These are phyloP conservation scores for Terfezia boudieri DNA, from an alignment of 495 filamentous ascomycete species.

Conservation along the genomic window DNA sequence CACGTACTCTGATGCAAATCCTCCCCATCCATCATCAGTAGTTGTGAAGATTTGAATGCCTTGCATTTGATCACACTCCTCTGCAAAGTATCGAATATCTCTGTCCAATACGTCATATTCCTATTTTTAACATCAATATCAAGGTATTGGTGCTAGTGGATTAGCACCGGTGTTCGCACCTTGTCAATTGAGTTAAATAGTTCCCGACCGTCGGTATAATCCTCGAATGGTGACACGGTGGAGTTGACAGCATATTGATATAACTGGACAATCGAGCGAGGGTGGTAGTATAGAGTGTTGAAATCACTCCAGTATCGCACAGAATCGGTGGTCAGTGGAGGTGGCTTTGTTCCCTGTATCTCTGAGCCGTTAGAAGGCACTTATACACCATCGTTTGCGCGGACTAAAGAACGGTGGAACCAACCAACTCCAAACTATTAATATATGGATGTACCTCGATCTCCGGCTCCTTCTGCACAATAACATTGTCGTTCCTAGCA, in stretches of 20 bases:
- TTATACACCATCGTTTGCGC: slow-evolving; percentile 66
- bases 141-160: no score
- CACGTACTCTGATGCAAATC: slow-evolving; percentile 58
- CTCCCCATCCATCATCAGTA: slow-evolving; percentile 82
- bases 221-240: slow-evolving; percentile 58
- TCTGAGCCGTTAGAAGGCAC: slow-evolving; percentile 47
- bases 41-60: slow-evolving; percentile 61
- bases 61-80: slow-evolving; percentile 86
- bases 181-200: slow-evolving; percentile 58
- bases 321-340: slow-evolving; percentile 38
- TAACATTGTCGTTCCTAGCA: slow-evolving; percentile 43
- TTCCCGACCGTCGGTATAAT: slow-evolving; percentile 56
- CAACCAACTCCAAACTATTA: slow-evolving; percentile 46
- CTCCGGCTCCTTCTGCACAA: slow-evolving; percentile 38
- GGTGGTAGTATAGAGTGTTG: slow-evolving; percentile 76
- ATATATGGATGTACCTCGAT: slow-evolving; percentile 57
- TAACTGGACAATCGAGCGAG: slow-evolving; percentile 68
- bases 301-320: slow-evolving; percentile 95
- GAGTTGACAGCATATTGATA: slow-evolving; percentile 69
- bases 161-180: slow-evolving; percentile 5
- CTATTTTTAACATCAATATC: neutral
- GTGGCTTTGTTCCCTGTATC: slow-evolving; percentile 43
- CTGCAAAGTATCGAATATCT: slow-evolving; percentile 63
- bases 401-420: slow-evolving; percentile 58
- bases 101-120: slow-evolving; percentile 75